Evolutionary conservation across 1,284 basidiomycete species (phyloP).

Genomic region (Ceratobasidium sp.): DNA sequence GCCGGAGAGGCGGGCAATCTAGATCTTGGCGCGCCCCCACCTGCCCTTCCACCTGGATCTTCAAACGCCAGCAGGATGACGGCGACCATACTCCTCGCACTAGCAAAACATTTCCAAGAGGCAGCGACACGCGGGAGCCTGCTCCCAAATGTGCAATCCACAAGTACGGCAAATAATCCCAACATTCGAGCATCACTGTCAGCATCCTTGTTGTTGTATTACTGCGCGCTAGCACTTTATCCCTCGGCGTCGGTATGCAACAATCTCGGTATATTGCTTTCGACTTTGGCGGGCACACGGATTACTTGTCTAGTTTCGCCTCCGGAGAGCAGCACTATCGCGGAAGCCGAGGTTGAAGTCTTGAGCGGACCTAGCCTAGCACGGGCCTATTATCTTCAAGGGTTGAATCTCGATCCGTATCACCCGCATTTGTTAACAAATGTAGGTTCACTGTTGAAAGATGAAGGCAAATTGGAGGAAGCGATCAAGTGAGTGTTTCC

Average conservation of each 20-base stretch:
- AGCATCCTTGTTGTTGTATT: conserved; percentile 68
- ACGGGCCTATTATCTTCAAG: conserved; percentile 67
- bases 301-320: conserved; percentile 40
- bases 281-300: conserved; percentile 60
- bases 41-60: conserved; percentile 31
- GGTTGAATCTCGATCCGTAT: conserved; percentile 66
- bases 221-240: conserved; percentile 67
- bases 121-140: conserved; percentile 47
- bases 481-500: conserved; percentile 64
- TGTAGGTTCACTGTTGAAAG: conserved; percentile 71
- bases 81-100: conserved; percentile 67
- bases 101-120: conserved; percentile 70
- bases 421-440: conserved; percentile 75
- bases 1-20: conserved; percentile 49
- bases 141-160: conserved; percentile 8
- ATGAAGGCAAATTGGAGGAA: conserved; percentile 65
- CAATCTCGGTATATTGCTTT: conserved; percentile 72
- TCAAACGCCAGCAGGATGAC: conserved; percentile 61
- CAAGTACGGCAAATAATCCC: neutral
- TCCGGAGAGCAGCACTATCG: conserved; percentile 37
- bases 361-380: conserved; percentile 62
- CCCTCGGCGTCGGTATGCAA: conserved; percentile 71
- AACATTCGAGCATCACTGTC: conserved; percentile 64
- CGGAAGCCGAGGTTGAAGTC: conserved; percentile 54
- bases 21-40: conserved; percentile 28